Evolutionary conservation across 23 red algal genomes (phyloP), one percentile per base, ranked within the genome.

Genomic region (Chondrus crispus): DNA sequence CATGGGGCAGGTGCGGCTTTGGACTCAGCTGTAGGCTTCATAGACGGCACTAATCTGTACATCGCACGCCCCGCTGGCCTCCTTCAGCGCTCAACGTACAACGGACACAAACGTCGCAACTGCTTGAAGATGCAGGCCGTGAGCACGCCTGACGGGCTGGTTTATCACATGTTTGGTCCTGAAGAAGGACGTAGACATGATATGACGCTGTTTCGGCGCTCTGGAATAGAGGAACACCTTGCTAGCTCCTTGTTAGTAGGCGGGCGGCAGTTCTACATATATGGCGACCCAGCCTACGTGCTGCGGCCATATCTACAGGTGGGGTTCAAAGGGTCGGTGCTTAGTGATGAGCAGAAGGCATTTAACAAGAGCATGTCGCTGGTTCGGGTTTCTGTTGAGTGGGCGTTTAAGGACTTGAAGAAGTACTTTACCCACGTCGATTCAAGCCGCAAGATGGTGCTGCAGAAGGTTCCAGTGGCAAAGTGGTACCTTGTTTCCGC

Each of bases 181-280:
- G 62, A 45, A 33, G 84, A 88, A 37, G 69, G 63, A 55, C 29
- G 69, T 4, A 14, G 84, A 22, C 84, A 88, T 38, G 84, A 88
- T 57, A 73, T 88, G 62, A 88, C 69, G 28, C 1, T 88, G 19
- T 50, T 46, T 19, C 2, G 69, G 16, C 32, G 1, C 16, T 88
- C 84, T 11, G 60, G 40, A 42, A 68, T 88, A 13, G 64, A 49
- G 0, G 1, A 88, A 49, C 32, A 73, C 18, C 24, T 88, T 46
- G 19, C 22, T 22, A 52, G 42, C 38, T 72, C 41, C 26, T 63
- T 83, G 79, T 29, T 10, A 42, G 44, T 88, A 20, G 84, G 48
- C 28, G 62, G 62, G 28, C n/a, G 36, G 1, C 84, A 88, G 84
- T 88, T 37, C 62, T 88, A 51, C 84, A 72, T 88, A 36, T 88